Conservation (phyloP, 2,329 filamentous ascomycete genomes). For the Emergomyces pasteurianus region DNA sequence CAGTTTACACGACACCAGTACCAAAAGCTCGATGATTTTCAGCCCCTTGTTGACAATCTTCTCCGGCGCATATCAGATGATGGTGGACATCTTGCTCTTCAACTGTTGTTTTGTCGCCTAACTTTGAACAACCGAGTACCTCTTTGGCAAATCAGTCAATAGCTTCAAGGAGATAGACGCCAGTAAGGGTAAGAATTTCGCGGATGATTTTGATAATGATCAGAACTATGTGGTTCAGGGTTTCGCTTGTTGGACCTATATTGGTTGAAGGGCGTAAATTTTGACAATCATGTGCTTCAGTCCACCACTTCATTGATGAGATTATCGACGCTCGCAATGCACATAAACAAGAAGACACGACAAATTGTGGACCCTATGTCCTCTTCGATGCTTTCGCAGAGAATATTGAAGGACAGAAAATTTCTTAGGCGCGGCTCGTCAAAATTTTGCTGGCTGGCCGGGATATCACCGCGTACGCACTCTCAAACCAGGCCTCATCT, state of each 20-base stretch:
- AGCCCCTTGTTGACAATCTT: slow-evolving; percentile 56
- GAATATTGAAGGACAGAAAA: no score
- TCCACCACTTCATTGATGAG: no score
- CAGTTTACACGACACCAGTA: slow-evolving; percentile 73
- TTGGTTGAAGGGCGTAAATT: no score
- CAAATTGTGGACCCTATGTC: no score
- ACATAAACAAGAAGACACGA: no score
- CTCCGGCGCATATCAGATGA: slow-evolving; percentile 51
- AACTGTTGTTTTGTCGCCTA: slow-evolving; percentile 36
- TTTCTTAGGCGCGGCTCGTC: no score
- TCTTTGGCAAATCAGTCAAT: slow-evolving; percentile 58
- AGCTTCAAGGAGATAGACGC: slow-evolving; percentile 41
- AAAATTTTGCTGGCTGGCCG: no score
- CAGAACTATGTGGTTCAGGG: slow-evolving; percentile 1
- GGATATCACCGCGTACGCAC: no score
- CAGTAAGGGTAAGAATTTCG: slow-evolving; percentile 3
- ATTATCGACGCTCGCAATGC: no score
- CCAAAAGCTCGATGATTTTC: slow-evolving; percentile 64
- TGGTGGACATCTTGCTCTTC: slow-evolving; percentile 20
- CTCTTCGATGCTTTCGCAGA: no score
- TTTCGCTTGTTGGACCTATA: background rate
- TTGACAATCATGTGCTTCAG: no score
- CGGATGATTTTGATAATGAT: slow-evolving; percentile 34
- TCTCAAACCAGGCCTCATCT: no score
- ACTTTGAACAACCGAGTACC: slow-evolving; percentile 70